Percentiles rank a stretch among this genome's conserved stretches.
Evolutionary conservation across 78 protist genomes (phyloP).

Genomic region (slime mould (Dictyostelium discoideum)): DNA sequence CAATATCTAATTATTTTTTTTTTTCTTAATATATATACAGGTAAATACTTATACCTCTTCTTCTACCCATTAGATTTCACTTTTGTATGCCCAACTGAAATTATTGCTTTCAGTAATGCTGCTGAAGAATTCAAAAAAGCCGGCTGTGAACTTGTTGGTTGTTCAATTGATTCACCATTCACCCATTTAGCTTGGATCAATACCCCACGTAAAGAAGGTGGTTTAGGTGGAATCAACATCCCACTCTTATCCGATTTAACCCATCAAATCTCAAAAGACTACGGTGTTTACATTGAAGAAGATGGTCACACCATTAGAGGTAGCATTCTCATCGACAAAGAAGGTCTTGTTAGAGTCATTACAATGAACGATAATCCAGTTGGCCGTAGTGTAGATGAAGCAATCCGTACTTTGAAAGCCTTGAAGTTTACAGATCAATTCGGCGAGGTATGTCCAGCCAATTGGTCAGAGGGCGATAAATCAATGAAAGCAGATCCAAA

Average conservation of each 20-base stretch:
- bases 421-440: constrained; percentile 83
- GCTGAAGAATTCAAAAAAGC: constrained; percentile 89
- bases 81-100: constrained; percentile 96
- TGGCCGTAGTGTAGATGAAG: constrained; percentile 93
- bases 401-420: constrained; percentile 88
- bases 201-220: constrained; percentile 96
- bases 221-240: constrained; percentile 94
- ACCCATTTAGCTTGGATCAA: constrained; percentile 97
- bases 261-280: constrained; percentile 89
- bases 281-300: constrained; percentile 91
- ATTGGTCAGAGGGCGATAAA: no score
- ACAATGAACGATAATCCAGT: constrained; percentile 94
- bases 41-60: constrained; percentile 69
- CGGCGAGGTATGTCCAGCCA: constrained; percentile 15
- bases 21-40: not conserved
- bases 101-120: constrained; percentile 93
- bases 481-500: constrained; percentile 62
- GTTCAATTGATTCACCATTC: constrained; percentile 91
- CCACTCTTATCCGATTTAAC: constrained; percentile 94
- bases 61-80: constrained; percentile 88
- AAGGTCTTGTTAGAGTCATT: constrained; percentile 85
- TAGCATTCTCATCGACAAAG: constrained; percentile 86
- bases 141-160: constrained; percentile 88
- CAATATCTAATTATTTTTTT: no score
- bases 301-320: constrained; percentile 91